A percentile compares a stretch with the other conserved stretches of the same genome.
Conservation (phyloP, 768 basidiomycete genomes). For the Exsudoporus frostii region DNA sequence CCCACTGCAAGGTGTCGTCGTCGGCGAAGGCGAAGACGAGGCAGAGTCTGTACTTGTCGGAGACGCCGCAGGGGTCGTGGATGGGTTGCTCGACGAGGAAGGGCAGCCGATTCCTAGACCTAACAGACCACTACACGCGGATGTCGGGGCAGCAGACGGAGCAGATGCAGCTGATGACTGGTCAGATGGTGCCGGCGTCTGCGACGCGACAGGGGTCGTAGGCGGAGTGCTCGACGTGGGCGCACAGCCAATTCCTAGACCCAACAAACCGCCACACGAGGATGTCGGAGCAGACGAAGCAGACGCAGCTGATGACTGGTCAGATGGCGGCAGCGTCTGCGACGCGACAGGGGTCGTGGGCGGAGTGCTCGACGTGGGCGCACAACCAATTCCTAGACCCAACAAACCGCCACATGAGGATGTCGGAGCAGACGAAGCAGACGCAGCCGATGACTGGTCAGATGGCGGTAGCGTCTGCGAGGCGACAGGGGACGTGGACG, state of each 20-base stretch:
- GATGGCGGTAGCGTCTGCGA: neutral
- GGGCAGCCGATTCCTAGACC: neutral
- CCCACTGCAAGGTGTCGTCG: too few relatives aligned
- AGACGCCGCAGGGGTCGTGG: neutral
- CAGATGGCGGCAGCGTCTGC: neutral
- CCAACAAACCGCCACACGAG: neutral
- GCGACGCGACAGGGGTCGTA: neutral
- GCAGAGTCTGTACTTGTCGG: neutral
- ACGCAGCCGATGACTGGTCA: neutral
- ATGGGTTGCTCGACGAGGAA: neutral
- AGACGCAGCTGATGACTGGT: neutral
- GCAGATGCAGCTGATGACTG: neutral
- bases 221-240: neutral
- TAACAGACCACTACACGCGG: slow-evolving; percentile 7
- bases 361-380: neutral
- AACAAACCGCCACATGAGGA: neutral
- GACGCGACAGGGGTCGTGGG: neutral
- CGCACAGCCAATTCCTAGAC: neutral
- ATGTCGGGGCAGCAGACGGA: neutral
- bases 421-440: neutral
- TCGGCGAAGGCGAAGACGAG: neutral
- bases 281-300: neutral
- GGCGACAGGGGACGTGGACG: neutral
- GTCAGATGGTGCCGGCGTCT: neutral
- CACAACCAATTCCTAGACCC: neutral